A percentile compares a stretch with the other conserved stretches of the same genome.
These are phyloP conservation scores for Takashimella koratensis DNA, from an alignment of 1,284 basidiomycete genomes.

Conservation along the genomic window DNA sequence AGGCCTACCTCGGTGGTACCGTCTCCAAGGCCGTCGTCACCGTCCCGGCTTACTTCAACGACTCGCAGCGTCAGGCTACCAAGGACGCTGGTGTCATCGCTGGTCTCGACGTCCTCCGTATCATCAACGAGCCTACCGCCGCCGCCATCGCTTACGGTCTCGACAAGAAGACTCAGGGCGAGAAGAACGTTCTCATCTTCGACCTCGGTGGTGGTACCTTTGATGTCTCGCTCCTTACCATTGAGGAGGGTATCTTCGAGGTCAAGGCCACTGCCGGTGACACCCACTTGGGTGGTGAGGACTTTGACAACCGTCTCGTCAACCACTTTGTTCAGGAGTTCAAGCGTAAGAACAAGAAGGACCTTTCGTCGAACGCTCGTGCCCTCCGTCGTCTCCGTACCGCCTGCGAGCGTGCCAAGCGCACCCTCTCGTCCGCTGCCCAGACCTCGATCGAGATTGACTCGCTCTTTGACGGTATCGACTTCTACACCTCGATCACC, in stretches of 20 bases:
- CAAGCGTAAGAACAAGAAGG: constrained; percentile 94
- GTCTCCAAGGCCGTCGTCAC: constrained; percentile 98
- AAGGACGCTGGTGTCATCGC: constrained; percentile 98
- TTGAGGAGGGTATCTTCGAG: constrained; percentile 94
- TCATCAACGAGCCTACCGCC: constrained; percentile 98
- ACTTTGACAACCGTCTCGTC: constrained; percentile 96
- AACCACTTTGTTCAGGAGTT: constrained; percentile 93
- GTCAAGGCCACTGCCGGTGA: constrained; percentile 98
- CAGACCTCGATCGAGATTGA: constrained; percentile 98
- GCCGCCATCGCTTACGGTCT: constrained; percentile 95
- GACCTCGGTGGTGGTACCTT: constrained; percentile 98
- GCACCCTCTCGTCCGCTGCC: constrained; percentile 92
- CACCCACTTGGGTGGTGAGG: constrained; percentile 98
- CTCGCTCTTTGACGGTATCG: constrained; percentile 95
- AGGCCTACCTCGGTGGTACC: constrained; percentile 93
- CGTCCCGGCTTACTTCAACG: constrained; percentile 98
- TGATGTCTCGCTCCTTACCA: constrained; percentile 96
- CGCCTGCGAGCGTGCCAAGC: constrained; percentile 98
- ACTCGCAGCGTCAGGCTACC: constrained; percentile 97
- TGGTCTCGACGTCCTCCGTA: constrained; percentile 91
- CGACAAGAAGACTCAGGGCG: constrained; percentile 83
- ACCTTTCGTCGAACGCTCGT: constrained; percentile 87
- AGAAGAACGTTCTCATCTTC: constrained; percentile 96
- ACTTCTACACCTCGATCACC: constrained; percentile 97
- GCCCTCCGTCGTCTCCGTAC: constrained; percentile 95